Percentiles rank a stretch among this genome's conserved stretches.
Conservation (phyloP, 192 early-diverging fungal genomes). For the Glomus cerebriforme region DNA sequence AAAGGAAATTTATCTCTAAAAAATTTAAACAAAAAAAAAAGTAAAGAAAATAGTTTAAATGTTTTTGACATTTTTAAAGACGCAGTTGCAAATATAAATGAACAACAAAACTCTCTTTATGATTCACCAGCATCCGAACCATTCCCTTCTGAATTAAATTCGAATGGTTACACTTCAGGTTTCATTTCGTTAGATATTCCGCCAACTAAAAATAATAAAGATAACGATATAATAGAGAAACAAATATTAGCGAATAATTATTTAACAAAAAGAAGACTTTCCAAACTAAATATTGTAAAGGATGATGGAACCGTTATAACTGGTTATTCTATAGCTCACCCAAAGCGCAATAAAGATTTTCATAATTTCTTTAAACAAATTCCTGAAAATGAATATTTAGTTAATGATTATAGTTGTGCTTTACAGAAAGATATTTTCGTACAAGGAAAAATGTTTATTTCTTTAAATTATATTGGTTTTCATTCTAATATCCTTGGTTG, state of each 20-base stretch:
- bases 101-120: too few relatives aligned
- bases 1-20: too few relatives aligned
- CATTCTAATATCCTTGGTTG: conserved; percentile 91
- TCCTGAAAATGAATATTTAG: conserved; percentile 41
- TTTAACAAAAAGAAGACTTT: not conserved
- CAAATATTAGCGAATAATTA: not conserved
- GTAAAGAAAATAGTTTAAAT: too few relatives aligned
- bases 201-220: not conserved
- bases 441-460: conserved; percentile 84
- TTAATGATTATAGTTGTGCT: conserved; percentile 78
- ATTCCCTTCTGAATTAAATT: too few relatives aligned
- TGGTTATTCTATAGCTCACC: conserved; percentile 24
- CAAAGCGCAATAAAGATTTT: conserved; percentile 43
- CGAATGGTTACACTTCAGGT: not conserved
- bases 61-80: too few relatives aligned
- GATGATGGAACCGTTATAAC: not conserved
- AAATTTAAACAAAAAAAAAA: too few relatives aligned
- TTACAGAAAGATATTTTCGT: conserved; percentile 87
- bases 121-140: too few relatives aligned
- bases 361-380: conserved; percentile 46
- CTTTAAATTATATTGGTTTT: conserved; percentile 79
- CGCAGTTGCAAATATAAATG: too few relatives aligned
- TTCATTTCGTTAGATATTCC: not conserved
- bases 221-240: not conserved
- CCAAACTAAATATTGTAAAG: not conserved